Evolutionary conservation across 2,329 filamentous ascomycete genomes (phyloP).

Genomic region (Colletotrichum eleusines): DNA sequence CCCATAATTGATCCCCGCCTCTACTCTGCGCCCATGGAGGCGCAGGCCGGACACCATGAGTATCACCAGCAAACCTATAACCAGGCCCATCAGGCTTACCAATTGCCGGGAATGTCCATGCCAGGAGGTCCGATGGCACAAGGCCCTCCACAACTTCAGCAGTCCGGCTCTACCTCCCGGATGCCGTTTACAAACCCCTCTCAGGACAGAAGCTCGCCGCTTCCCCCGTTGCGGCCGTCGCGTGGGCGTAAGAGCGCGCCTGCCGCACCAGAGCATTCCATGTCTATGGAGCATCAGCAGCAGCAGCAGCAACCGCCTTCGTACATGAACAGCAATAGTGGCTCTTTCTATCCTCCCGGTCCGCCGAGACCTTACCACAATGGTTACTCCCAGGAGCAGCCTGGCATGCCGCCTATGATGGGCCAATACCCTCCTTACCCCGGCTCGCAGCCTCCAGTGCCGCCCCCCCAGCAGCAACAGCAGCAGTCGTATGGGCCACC

Average conservation of each 20-base stretch:
- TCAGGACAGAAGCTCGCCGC: slow-evolving; percentile 40
- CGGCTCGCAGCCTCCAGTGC: slow-evolving; percentile 17
- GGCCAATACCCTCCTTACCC: slow-evolving; percentile 28
- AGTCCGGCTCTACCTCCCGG: slow-evolving; percentile 32
- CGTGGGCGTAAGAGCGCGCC: slow-evolving; percentile 34
- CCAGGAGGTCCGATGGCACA: slow-evolving; percentile 31
- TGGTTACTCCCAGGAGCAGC: slow-evolving; percentile 35
- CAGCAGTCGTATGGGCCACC: slow-evolving; percentile 25
- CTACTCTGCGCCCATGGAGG: slow-evolving; percentile 40
- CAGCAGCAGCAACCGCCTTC: slow-evolving; percentile 36
- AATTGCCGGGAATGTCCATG: slow-evolving; percentile 31
- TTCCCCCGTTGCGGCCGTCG: slow-evolving; percentile 40
- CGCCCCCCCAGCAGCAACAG: slow-evolving; percentile 21
- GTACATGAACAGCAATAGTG: slow-evolving; percentile 37
- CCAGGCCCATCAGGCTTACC: slow-evolving; percentile 34
- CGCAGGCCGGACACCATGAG: slow-evolving; percentile 29
- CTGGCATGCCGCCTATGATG: slow-evolving; percentile 36
- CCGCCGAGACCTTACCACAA: slow-evolving; percentile 40
- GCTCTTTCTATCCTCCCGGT: slow-evolving; percentile 38
- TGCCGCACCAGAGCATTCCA: slow-evolving; percentile 24
- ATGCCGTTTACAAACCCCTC: slow-evolving; percentile 42
- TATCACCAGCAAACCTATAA: slow-evolving; percentile 33
- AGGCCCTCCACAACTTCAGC: slow-evolving; percentile 27
- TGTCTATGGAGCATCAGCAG: slow-evolving; percentile 29
- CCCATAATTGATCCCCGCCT: slow-evolving; percentile 39